Base-by-base conservation (phyloP, 495 filamentous ascomycete species). In the Penicillium robsamsonii region DNA sequence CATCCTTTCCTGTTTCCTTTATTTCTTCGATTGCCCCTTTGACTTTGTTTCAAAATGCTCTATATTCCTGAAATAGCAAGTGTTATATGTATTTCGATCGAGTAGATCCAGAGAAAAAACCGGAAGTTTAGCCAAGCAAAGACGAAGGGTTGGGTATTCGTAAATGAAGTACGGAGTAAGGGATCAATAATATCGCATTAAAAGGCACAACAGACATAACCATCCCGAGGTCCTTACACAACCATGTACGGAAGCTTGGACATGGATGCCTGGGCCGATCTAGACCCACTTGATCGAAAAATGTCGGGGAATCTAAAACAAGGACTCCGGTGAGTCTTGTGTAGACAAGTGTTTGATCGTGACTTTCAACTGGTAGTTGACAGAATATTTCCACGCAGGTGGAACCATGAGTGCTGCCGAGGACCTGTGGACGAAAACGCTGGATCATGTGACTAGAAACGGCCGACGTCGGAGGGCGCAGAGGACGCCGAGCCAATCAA, bases 391-490 rank as follows among this genome's bases (percentile, higher is more conserved):
- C 6, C 15, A 38, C 15, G 13, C 17, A 38, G 7, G n/a, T 37
- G 15, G 31, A 37, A 22, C 22, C 20, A 11, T 27, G n/a, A n/a
- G n/a, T 35, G 12, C 15, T 54, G 42, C 52, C 56, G 50, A 57
- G 45, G 37, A 22, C 25, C 17, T 7, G 25, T 4, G 25, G 6
- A 47, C 53, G 52, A 52, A 48, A 60, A 60, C 18, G 7, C 1
- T 4, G 3, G 15, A 17, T 41, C 58, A 61, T 18, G 50, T 61
- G 58, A 57, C 37, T 35, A 41, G 4, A 13, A 9, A 2, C n/a
- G 35, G 62, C 65, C 65, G 65, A 66, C 67, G 69, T 72, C 72
- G 72, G 72, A 75, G 70, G 52, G 47, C 37, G 64, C 58, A 54
- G 57, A 66, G 56, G 27, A 35, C 10, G 8, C 13, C 9, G 22